Evolutionary conservation across 1,284 basidiomycete species (phyloP).

Genomic region (Xanthoconium separans): DNA sequence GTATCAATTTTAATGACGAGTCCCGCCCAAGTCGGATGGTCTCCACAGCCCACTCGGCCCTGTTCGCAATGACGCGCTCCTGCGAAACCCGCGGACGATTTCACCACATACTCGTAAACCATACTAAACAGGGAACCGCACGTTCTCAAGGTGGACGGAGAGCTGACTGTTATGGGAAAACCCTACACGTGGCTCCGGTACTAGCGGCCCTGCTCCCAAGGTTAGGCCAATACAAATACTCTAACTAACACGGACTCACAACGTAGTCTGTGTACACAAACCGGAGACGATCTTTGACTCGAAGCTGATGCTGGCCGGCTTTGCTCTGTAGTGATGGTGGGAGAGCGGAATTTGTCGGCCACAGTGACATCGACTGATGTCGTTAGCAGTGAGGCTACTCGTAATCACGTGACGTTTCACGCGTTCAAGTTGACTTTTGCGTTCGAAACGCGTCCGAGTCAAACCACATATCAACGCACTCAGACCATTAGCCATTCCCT

Average conservation of each 20-base stretch:
- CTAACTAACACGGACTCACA: conserved; percentile 11
- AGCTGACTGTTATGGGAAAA: conserved; percentile 18
- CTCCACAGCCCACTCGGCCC: conserved; percentile 7
- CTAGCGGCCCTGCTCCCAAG: conserved; percentile 4
- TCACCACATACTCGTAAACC: conserved; percentile 13
- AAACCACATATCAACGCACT: not conserved
- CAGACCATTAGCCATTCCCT: not conserved
- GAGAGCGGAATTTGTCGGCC: conserved; percentile 13
- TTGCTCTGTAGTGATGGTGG: not conserved
- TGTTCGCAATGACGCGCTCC: conserved; percentile 15
- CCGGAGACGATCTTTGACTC: not conserved
- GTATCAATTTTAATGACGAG: not conserved
- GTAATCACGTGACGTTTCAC: conserved; percentile 23
- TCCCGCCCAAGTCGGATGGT: not conserved
- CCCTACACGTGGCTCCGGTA: conserved; percentile 15
- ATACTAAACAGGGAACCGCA: conserved; percentile 12
- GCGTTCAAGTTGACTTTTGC: conserved; percentile 29
- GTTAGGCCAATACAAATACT: conserved; percentile 27
- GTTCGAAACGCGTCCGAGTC: conserved; percentile 5
- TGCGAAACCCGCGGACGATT: conserved; percentile 27
- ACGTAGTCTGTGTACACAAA: not conserved
- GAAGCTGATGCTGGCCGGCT: too few species aligned
- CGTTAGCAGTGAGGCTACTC: too few species aligned
- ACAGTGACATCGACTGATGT: not conserved
- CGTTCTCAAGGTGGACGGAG: conserved; percentile 13